These are phyloP conservation scores for Daldinia childiae DNA, from an alignment of 495 filamentous ascomycete species.

Conservation along the genomic window DNA sequence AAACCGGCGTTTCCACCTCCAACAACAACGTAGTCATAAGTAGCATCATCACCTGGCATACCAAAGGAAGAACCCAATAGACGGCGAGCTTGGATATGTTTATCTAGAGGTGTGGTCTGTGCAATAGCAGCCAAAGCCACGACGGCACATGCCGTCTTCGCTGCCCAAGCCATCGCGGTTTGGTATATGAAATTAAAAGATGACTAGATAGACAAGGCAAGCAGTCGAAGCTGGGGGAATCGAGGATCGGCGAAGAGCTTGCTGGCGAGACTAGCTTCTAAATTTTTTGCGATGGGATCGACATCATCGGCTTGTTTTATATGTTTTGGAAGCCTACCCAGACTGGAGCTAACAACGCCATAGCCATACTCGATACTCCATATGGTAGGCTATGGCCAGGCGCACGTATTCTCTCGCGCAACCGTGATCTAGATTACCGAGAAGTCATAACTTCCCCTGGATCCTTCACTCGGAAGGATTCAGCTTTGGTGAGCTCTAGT, in stretches of 20 bases:
- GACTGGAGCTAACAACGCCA: neutral
- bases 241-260: neutral
- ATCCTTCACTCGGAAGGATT: conserved; percentile 4
- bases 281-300: neutral
- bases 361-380: neutral
- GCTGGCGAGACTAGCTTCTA: neutral
- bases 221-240: neutral
- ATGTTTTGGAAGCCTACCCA: neutral
- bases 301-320: neutral
- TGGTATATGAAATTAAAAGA: neutral
- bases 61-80: conserved; percentile 22
- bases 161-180: neutral
- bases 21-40: conserved; percentile 80
- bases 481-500: conserved; percentile 3
- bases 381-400: neutral
- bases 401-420: neutral
- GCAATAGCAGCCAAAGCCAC: neutral
- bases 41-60: conserved; percentile 19
- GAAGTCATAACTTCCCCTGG: neutral
- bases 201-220: neutral
- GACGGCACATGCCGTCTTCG: neutral
- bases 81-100: conserved; percentile 2
- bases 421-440: neutral
- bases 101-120: neutral
- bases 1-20: conserved; percentile 66